These are phyloP conservation scores for Trichoderma parareesei DNA, from an alignment of 495 filamentous ascomycete species.

Conservation along the genomic window DNA sequence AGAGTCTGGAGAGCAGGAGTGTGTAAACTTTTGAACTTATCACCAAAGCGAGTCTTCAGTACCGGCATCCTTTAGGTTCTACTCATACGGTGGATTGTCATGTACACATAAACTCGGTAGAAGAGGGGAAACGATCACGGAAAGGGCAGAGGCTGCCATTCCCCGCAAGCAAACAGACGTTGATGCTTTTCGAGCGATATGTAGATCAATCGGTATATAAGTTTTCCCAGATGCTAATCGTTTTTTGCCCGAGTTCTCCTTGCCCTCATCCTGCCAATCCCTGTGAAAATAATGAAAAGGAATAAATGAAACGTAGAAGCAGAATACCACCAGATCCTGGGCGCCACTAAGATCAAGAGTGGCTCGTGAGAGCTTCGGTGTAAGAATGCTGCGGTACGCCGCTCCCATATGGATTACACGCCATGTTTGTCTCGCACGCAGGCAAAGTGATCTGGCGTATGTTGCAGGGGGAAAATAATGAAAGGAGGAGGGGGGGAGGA, in stretches of 20 bases:
- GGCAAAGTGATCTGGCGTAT: too few species aligned
- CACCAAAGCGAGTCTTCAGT: not conserved
- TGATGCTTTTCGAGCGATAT: not conserved
- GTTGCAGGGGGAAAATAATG: not conserved
- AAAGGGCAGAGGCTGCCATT: too few species aligned
- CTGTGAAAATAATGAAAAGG: not conserved
- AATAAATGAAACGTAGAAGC: not conserved
- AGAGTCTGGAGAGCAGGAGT: not conserved
- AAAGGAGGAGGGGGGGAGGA: not conserved
- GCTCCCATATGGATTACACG: too few species aligned
- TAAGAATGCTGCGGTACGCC: not conserved
- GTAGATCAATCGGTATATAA: not conserved
- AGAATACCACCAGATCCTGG: conserved; percentile 1
- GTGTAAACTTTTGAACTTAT: not conserved
- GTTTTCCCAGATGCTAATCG: not conserved
- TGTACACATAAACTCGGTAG: too few species aligned
- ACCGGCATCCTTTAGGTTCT: too few species aligned
- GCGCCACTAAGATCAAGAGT: not conserved
- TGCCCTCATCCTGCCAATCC: not conserved
- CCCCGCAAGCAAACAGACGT: not conserved
- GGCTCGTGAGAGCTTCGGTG: conserved; percentile 7
- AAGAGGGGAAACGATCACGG: too few species aligned
- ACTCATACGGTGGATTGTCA: too few species aligned
- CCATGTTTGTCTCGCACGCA: too few species aligned
- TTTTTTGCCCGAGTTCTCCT: not conserved